Evolutionary conservation across 164 flowering plant species (phyloP).

Genomic region (Aristolochia contorta): DNA sequence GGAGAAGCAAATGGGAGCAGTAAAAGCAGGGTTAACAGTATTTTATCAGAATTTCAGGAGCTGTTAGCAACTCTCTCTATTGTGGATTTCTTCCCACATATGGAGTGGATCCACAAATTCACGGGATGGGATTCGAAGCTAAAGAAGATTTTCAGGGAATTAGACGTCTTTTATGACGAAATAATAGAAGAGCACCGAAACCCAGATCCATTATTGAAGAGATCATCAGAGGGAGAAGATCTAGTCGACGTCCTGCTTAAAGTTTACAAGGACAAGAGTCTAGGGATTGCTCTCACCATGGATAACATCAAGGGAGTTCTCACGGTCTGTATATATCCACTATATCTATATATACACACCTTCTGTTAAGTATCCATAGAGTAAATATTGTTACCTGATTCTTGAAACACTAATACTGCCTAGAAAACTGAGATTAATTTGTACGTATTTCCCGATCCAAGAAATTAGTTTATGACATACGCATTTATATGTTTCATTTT

Average conservation of each 20-base stretch:
- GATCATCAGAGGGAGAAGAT: constrained; percentile 1
- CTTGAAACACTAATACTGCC: no score
- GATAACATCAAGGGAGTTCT: constrained; percentile 18
- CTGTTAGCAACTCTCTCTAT: constrained; percentile 7
- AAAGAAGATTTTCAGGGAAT: constrained; percentile 4
- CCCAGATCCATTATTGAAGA: background rate
- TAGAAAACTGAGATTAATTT: constrained; percentile 7
- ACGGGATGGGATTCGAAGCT: constrained; percentile 7
- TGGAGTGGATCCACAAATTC: constrained; percentile 15
- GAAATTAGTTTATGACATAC: no score
- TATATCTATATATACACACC: no score
- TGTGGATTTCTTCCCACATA: constrained; percentile 3
- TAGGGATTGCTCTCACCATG: constrained; percentile 8
- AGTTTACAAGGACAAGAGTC: constrained; percentile 2
- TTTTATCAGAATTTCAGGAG: constrained; percentile 2
- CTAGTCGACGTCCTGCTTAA: constrained; percentile 12
- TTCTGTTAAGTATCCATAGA: background rate
- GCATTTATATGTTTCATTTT: background rate
- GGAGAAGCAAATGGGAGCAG: background rate
- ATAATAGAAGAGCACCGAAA: constrained; percentile 15
- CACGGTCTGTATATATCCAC: constrained; percentile 6
- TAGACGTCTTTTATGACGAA: constrained; percentile 4
- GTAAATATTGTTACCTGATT: no score
- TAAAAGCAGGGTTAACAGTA: background rate
- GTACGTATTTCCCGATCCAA: no score